Evolutionary conservation across 257 asterid species (phyloP).

Genomic region (Plectranthus barbatus): DNA sequence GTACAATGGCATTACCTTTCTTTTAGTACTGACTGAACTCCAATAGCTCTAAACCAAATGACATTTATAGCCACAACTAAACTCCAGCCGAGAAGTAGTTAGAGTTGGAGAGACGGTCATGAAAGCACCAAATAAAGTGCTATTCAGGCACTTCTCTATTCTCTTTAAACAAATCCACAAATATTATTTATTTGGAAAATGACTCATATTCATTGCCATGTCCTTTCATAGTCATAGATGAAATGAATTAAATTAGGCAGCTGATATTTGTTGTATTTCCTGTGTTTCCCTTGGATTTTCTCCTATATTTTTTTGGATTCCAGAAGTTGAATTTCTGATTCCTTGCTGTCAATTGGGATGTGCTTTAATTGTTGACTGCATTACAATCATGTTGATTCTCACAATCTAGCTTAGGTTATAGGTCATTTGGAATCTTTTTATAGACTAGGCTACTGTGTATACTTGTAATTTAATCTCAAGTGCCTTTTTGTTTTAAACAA

Average conservation of each 20-base stretch:
- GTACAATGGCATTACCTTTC: not conserved
- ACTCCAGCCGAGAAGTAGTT: no score
- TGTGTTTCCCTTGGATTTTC: not conserved
- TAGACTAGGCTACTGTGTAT: not conserved
- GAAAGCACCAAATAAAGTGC: no score
- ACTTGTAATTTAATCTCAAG: not conserved
- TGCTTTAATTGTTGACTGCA: not conserved
- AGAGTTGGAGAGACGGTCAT: no score
- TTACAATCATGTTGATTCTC: not conserved
- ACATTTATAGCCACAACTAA: not conserved
- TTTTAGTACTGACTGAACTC: not conserved
- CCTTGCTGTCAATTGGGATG: not conserved
- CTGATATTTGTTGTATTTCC: not conserved
- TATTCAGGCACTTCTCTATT: no score
- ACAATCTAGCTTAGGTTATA: no score
- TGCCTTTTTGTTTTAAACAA: not conserved
- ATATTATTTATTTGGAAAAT: no score
- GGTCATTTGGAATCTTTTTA: not conserved
- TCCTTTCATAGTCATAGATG: no score
- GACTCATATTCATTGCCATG: no score
- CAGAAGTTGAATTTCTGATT: not conserved
- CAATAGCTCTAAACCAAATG: not conserved
- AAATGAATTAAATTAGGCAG: not conserved
- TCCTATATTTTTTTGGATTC: not conserved
- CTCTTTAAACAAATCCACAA: no score